A percentile compares a stretch with the other conserved stretches of the same genome.
Conservation (phyloP, 805 yeast genomes). For the Priceomyces fermenticarens region DNA sequence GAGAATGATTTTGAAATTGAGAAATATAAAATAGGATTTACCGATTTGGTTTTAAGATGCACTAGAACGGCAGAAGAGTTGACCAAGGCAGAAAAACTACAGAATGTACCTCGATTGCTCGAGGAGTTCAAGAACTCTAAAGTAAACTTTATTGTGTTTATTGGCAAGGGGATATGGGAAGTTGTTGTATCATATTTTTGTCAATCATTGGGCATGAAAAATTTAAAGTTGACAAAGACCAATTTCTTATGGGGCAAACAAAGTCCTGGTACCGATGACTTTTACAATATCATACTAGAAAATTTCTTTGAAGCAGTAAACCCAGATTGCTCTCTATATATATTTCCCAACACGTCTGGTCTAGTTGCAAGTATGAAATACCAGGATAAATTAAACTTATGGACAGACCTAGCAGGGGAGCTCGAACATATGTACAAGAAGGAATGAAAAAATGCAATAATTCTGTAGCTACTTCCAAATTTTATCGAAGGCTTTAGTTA, state of each 20-base stretch:
- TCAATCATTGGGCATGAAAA: conserved; percentile 21
- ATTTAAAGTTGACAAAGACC: conserved; percentile 19
- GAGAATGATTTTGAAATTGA: conserved; percentile 42
- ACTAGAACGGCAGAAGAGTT: conserved; percentile 59
- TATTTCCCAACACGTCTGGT: conserved; percentile 74
- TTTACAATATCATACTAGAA: conserved; percentile 14
- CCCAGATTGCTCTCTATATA: conserved; percentile 39
- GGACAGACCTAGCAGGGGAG: conserved; percentile 41
- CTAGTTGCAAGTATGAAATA: conserved; percentile 52
- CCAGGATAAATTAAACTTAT: conserved; percentile 43
- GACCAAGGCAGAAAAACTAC: conserved; percentile 47
- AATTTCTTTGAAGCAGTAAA: conserved; percentile 12
- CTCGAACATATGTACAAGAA: conserved; percentile 8
- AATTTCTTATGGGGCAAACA: conserved; percentile 56
- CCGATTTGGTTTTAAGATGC: conserved; percentile 66
- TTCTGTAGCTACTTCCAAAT: conserved; percentile 26
- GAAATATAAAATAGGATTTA: conserved; percentile 57
- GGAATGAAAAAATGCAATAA: background rate
- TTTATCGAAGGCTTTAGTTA: conserved; percentile 27
- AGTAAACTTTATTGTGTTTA: conserved; percentile 50
- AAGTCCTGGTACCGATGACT: conserved; percentile 16
- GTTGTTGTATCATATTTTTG: conserved; percentile 39
- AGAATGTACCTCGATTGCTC: conserved; percentile 52
- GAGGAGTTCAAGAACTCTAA: conserved; percentile 34
- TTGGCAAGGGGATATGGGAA: conserved; percentile 80